Base-by-base conservation (phyloP, 495 filamentous ascomycete genomes). In the Neurospora discreta region DNA sequence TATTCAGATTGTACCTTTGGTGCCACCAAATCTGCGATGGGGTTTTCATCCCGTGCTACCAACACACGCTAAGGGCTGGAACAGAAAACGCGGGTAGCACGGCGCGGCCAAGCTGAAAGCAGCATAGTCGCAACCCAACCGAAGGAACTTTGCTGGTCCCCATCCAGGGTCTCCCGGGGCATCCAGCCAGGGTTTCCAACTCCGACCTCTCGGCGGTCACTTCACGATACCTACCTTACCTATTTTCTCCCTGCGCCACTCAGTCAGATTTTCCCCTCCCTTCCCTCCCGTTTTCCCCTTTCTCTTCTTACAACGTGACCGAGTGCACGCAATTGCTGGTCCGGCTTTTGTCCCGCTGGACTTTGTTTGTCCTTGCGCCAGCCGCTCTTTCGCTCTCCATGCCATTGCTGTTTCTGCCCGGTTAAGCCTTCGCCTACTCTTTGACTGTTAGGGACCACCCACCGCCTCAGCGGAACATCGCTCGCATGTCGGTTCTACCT, bases 401-500 rank as follows among this genome's bases (percentile, higher is more conserved):
- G 33, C 33, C 33, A 36, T 36, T 36, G 33, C 46, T 20, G 3
- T 58, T 13, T 20, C n/a, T 52, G n/a, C n/a, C n/a, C n/a, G 44
- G 23, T 16, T 7, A 26, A 23, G 46, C 46, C 46, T 60, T 30
- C 52, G 13, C 15, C 52, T 60, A 16, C 23, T 60, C 44, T 33
- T 60, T 11, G 1, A 23, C 52, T 30, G 52, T 60, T 7, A 60
- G 30, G 52, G 15, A 33, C 23, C 26, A 60, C 23, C 52, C 52
- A 60, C 43, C 39, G 39, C 70, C 13, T 40, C 58, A 38, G 44
- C 68, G 10, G 65, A 38, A 13, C 43, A 30, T 42, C 52, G 33
- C 69, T 60, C 70, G 67, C 68, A 79, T 79, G 76, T 39, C 76
- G 68, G 70, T 69, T 58, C 52, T 75, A 5, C 68, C 71, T 18